These are phyloP conservation scores for Ormosia semicastrata DNA, from an alignment of 306 rosid species.

Conservation along the genomic window DNA sequence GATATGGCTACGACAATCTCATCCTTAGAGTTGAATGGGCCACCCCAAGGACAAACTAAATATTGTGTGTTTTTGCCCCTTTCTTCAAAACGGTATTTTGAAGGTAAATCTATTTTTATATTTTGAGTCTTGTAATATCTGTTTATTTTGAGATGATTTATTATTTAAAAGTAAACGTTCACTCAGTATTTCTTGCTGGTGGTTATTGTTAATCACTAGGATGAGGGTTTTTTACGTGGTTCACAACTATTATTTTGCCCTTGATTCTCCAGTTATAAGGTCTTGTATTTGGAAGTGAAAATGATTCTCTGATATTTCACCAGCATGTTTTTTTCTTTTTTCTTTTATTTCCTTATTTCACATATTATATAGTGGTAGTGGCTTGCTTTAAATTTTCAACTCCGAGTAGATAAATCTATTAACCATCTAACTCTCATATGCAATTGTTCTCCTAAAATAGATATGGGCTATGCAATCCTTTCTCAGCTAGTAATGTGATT, in stretches of 20 bases:
- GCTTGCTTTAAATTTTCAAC: no score
- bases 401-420: no score
- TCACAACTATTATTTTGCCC: neutral
- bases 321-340: neutral
- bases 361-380: no score
- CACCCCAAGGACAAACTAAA: constrained; percentile 42
- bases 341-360: no score
- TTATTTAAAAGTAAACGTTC: neutral
- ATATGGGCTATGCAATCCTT: no score
- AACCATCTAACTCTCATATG: no score
- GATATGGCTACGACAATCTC: constrained; percentile 85
- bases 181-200: neutral
- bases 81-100: neutral
- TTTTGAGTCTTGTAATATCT: neutral
- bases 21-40: constrained; percentile 59
- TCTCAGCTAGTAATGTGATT: no score
- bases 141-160: neutral
- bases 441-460: no score
- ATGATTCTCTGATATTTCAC: neutral
- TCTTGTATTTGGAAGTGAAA: constrained; percentile 1
- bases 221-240: neutral
- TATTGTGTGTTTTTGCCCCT: neutral
- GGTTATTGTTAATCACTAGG: neutral
- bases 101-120: constrained; percentile 18
- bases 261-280: neutral